Conservation (phyloP, 805 yeast genomes). For the Candida odintsovae region DNA sequence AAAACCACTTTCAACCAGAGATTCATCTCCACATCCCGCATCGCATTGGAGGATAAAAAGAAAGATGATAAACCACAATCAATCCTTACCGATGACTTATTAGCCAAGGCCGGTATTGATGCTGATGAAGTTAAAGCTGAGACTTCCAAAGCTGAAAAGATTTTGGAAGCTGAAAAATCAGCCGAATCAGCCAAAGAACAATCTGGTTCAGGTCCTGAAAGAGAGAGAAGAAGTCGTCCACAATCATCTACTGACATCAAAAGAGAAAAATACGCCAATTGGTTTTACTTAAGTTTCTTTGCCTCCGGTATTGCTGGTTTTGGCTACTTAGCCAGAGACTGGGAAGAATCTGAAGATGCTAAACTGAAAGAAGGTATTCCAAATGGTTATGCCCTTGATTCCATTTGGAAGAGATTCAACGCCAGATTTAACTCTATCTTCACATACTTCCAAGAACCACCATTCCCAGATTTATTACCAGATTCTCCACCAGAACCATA, state of each 20-base stretch:
- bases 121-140: conserved; percentile 29
- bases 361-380: conserved; percentile 47
- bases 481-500: conserved; percentile 88
- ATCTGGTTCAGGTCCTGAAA: conserved; percentile 11
- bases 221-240: conserved; percentile 42
- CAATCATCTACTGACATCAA: conserved; percentile 72
- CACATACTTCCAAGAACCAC: conserved; percentile 87
- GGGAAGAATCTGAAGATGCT: conserved; percentile 73
- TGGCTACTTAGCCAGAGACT: conserved; percentile 75
- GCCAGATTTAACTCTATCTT: conserved; percentile 72
- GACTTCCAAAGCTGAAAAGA: conserved; percentile 3
- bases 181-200: conserved; percentile 2
- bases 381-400: conserved; percentile 62
- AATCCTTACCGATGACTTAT: conserved; percentile 72
- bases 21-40: conserved; percentile 14
- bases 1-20: conserved; percentile 3
- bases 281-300: conserved; percentile 55
- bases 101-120: conserved; percentile 82
- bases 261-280: conserved; percentile 76
- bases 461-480: conserved; percentile 87
- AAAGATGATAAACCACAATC: conserved; percentile 32
- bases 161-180: conserved; percentile 23
- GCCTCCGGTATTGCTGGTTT: conserved; percentile 46
- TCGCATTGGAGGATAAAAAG: conserved; percentile 15
- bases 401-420: conserved; percentile 62